Percentiles rank a stretch among this genome's conserved stretches.
phyloP scores from a whole-genome alignment of 345 rosid species.

The Cardamine chenopodiifolia region DNA sequence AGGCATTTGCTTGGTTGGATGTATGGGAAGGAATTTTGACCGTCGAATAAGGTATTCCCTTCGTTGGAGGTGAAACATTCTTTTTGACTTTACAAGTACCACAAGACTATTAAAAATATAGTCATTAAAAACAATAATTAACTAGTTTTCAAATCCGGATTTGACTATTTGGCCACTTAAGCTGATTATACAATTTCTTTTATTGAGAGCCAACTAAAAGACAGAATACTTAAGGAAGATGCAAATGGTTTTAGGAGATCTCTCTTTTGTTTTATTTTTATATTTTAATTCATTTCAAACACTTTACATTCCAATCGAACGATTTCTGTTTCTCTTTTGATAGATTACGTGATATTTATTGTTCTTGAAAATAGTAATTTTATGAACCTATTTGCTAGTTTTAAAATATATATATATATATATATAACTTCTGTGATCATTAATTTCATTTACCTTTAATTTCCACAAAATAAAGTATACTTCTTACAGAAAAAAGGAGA shows the following conservation, averaged over 20 bases:
- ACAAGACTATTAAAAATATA: neutral
- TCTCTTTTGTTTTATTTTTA: neutral
- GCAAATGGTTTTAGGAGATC: neutral
- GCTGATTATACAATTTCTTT: neutral
- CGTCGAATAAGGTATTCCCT: conserved; percentile 20
- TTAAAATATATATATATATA: too few relatives aligned
- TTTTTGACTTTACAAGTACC: conserved; percentile 24
- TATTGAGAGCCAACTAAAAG: conserved; percentile 13
- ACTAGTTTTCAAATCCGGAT: neutral
- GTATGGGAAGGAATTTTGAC: conserved; percentile 25
- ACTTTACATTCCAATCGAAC: neutral
- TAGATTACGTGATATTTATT: neutral
- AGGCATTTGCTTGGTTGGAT: conserved; percentile 9
- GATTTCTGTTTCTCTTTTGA: neutral
- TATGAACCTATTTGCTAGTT: neutral
- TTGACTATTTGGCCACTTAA: conserved; percentile 14
- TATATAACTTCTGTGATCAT: too few relatives aligned
- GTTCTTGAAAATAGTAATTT: neutral
- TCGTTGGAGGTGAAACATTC: conserved; percentile 16
- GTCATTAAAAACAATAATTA: conserved; percentile 5
- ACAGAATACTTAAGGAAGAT: conserved; percentile 12
- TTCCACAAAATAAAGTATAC: neutral
- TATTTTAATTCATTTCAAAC: neutral
- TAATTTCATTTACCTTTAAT: neutral
- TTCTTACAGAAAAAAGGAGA: neutral